Evolutionary conservation across 768 basidiomycete species (phyloP), one percentile per base, ranked within the genome.

Genomic region (Boletus rubescentipes): DNA sequence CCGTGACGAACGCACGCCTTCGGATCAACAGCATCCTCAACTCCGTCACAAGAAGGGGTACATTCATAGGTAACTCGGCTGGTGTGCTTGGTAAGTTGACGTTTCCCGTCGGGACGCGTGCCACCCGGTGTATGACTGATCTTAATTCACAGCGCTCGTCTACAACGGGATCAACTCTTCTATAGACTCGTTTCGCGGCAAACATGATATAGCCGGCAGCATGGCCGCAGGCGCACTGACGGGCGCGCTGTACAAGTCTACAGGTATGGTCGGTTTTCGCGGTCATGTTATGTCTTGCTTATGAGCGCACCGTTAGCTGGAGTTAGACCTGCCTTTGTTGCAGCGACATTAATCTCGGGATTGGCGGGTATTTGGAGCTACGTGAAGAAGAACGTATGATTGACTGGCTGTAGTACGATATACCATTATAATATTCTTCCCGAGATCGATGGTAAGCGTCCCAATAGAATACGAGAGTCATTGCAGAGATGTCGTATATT

Each of bases 21-120:
- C 87, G 97, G 79, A 87, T 98, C 77, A 99, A 98, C 75, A 95
- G 93, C 71, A 76, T 99, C 57, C 82, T 99, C 62, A 99, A 98
- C 80, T 91, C 93, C 69, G 85, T 96, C 71, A 98, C 97, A 57
- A 79, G 96, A 75, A 83, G 97, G 75, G 97, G 97, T 31, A 96
- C 93, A 42, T 97, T 96, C 75, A 87, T 97, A 74, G 97, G 94
- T 67, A 99, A 98, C 79, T 97, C 93, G 67, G 91, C 95, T 70
- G 97, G 97, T 71, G 91, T 98, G 58, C 79, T 98, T 59, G 97
- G 97, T 98, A 66, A 73, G 91, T 82, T 69, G 59, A 54, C 59
- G 63, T 57, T 71, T 62, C 58, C 65, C 67, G 66, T 67, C 65
- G 67, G 67, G 61, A 50, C 39, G 36, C 45, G 23, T 46, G 55